phyloP scores from a whole-genome alignment of 805 yeast species.

The Lipomyces kockii region DNA sequence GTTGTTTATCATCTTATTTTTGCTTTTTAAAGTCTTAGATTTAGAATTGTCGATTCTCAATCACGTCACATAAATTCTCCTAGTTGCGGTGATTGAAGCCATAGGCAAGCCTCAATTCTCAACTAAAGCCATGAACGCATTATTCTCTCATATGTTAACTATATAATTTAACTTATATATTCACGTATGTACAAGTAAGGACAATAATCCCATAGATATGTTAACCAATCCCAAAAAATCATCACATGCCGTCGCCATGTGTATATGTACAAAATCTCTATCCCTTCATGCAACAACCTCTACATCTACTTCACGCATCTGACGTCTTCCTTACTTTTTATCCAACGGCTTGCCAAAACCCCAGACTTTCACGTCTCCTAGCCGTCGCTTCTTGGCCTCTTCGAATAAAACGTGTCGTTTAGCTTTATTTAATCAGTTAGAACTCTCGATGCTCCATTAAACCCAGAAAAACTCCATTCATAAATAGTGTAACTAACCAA shows the following conservation, averaged over 20 bases:
- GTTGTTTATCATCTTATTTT: neutral
- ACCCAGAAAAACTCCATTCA: neutral
- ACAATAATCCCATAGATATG: neutral
- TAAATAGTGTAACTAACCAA: slow-evolving; percentile 46
- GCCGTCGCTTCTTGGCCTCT: slow-evolving; percentile 86
- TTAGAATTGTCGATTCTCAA: neutral
- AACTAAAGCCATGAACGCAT: neutral
- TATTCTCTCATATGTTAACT: neutral
- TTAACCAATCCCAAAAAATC: neutral
- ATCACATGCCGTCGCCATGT: neutral
- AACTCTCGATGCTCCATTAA: neutral
- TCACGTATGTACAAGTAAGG: neutral
- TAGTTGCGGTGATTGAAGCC: neutral
- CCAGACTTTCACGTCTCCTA: slow-evolving; percentile 43
- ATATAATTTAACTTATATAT: neutral
- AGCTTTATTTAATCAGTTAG: slow-evolving; percentile 47
- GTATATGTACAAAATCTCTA: neutral
- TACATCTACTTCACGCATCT: neutral
- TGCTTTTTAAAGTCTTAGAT: neutral
- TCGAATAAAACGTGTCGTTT: slow-evolving; percentile 89
- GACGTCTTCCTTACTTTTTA: neutral
- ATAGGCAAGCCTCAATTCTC: neutral
- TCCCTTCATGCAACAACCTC: neutral
- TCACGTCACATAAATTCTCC: neutral
- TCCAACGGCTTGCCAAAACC: slow-evolving; percentile 35